Evolutionary conservation across 495 filamentous ascomycete species (phyloP), one percentile per base, ranked within the genome.

Genomic region (Tuber aestivum): DNA sequence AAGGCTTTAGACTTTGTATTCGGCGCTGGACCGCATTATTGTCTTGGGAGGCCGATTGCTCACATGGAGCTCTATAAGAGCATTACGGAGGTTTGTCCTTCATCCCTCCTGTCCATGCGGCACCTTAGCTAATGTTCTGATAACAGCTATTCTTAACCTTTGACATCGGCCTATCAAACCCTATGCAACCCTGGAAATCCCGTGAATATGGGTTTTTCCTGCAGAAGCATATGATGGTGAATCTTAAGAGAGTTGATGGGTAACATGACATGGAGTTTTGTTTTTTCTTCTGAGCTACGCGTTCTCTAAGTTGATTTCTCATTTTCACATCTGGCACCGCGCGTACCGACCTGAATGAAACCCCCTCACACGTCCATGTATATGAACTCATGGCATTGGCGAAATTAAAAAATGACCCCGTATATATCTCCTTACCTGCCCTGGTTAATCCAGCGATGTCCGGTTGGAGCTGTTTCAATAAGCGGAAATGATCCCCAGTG

Each of bases 1-100:
- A 83, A 78, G 32, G 23, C 45, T 5, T 77, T 80, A n/a, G 73
- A 81, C 37, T 75, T 81, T n/a, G 75, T 75, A 16, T 81, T 74
- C 72, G 79, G 79, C 20, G 79, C 45, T 68, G 79, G 79, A 23
- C 73, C 77, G 9, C 71, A 78, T 14, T 73, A 69, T 32, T 81
- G 79, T 45, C 68, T 81, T 32, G 79, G 79, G 35, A 80, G 75
- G 73, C 79, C 77, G 23, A 81, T 81, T 70, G 79, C 79, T 16
- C 40, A 80, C 48, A 71, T 81, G 72, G 79, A 81, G 72, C 32
- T 81, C 12, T 72, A 71, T 20, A 81, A 81, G 41, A 50, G 41
- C 8, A 71, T 72, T 27, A 74, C 79, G n/a, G 74, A 79, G 61
- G 79, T 79, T 73, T 71, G 72, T 71, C 44, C 44, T 16, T 68